Conservation (phyloP, 2,329 filamentous ascomycete species). For the Fusarium lateritium region DNA sequence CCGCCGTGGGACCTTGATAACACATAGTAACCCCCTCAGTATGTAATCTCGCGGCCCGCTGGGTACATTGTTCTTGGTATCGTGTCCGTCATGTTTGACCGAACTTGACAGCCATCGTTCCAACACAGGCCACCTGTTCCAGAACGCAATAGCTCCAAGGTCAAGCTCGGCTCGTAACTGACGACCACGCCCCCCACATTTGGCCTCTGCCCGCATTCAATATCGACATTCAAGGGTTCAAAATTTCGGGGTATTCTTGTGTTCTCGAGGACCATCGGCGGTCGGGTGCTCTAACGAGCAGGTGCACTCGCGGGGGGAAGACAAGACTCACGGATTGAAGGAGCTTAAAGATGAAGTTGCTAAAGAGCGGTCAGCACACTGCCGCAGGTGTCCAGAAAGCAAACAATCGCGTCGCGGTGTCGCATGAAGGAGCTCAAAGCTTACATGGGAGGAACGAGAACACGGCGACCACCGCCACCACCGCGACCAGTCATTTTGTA, state of each 20-base stretch:
- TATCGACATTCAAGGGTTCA: neutral
- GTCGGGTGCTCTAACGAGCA: constrained; percentile 22
- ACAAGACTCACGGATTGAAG: constrained; percentile 70
- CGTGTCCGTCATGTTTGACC: neutral
- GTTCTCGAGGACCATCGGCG: constrained; percentile 37
- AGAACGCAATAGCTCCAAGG: neutral
- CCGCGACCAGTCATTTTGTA: constrained; percentile 70
- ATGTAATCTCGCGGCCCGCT: neutral
- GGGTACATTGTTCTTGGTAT: neutral
- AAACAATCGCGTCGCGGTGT: constrained; percentile 35
- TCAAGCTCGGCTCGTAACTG: neutral
- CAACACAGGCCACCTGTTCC: neutral
- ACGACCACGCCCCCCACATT: neutral
- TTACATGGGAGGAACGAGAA: constrained; percentile 71
- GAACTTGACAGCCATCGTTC: neutral
- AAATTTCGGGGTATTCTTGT: constrained; percentile 12
- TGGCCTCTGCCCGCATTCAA: neutral
- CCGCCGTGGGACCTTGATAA: constrained; percentile 1
- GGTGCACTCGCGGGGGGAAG: neutral
- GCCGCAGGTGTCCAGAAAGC: neutral
- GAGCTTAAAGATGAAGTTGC: constrained; percentile 77
- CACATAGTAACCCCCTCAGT: neutral
- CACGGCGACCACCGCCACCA: constrained; percentile 72
- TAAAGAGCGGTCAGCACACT: constrained; percentile 46
- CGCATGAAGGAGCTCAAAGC: constrained; percentile 31